Evolutionary conservation across 2,329 filamentous ascomycete genomes (phyloP), one percentile per base, ranked within the genome.

Genomic region (Stemphylium lycopersici): DNA sequence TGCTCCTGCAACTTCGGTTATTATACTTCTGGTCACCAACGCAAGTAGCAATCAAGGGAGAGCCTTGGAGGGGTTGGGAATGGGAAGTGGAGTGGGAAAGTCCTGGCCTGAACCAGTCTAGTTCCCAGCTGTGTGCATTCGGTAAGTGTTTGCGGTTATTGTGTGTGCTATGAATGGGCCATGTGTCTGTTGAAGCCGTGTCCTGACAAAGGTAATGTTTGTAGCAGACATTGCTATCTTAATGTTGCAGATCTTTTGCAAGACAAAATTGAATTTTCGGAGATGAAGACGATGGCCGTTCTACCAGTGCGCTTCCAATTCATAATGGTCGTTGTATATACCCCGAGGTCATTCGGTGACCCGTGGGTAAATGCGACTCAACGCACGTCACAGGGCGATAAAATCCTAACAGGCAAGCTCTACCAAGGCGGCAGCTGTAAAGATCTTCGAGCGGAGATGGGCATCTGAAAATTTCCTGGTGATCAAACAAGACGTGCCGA

Each of bases 401-500:
- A 3, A 29, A 29, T 6, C 8, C 26, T 6, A 29, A 11, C 6
- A 11, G 8, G 2, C 7, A 29, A 6, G 26, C 26, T 2, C 26
- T 11, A 29, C 32, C 48, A 40, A 36, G 13, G 49, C 59, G 42
- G 40, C 43, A 40, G 48, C 49, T 43, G 45, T 53, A 34, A 34
- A 37, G 43, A 50, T 56, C 38, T 34, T 42, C 29, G 38, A 33
- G 41, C 40, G 44, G 36, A 45, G 43, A 56, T 24, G 36, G 43
- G 42, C 38, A 37, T 48, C 43, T 40, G 51, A 51, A 59, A 58
- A 40, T 54, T 56, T 61, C 60, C 56, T 61, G 62, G 52, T 44
- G 60, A 65, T 65, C 60, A 57, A 52, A 50, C 45, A 55, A 37
- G 49, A 34, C 48, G 51, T 55, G 43, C 49, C 43, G 54, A 49